A percentile compares a stretch with the other conserved stretches of the same genome.
Evolutionary conservation across 2,329 filamentous ascomycete genomes (phyloP).

Genomic region (Fusarium staphyleae): DNA sequence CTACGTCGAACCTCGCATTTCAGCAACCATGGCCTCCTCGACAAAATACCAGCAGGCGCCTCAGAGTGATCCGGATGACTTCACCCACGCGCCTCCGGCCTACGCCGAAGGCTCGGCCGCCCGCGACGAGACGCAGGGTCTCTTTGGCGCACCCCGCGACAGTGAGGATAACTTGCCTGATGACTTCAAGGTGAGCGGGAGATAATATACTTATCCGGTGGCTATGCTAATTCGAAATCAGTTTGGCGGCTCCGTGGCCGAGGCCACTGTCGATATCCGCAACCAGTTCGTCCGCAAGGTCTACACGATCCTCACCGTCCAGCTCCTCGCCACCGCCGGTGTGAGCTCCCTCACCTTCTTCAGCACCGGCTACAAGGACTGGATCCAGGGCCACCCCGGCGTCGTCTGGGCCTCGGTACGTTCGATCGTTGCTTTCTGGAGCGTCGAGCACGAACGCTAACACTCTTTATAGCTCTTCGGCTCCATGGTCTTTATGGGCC

Average conservation of each 20-base stretch:
- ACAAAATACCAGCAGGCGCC: constrained; percentile 85
- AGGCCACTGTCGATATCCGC: constrained; percentile 92
- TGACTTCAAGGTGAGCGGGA: constrained; percentile 81
- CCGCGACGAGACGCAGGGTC: constrained; percentile 61
- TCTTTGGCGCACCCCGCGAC: constrained; percentile 72
- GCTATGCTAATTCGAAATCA: constrained; percentile 45
- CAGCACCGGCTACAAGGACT: constrained; percentile 76
- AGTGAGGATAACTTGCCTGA: constrained; percentile 94
- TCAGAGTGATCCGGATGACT: constrained; percentile 86
- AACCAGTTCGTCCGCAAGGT: constrained; percentile 98
- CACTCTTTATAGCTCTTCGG: constrained; percentile 67
- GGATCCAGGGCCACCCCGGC: constrained; percentile 85
- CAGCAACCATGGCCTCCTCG: constrained; percentile 71
- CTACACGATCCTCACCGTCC: constrained; percentile 95
- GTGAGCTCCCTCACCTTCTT: constrained; percentile 88
- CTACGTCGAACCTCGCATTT: too few relatives aligned
- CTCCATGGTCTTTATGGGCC: constrained; percentile 81
- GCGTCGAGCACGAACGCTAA: constrained; percentile 23
- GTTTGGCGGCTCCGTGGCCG: constrained; percentile 92
- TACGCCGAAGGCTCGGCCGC: constrained; percentile 68
- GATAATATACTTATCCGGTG: neutral
- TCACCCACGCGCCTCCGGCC: constrained; percentile 81
- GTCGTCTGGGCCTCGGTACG: constrained; percentile 83
- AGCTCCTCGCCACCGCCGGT: constrained; percentile 83
- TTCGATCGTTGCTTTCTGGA: constrained; percentile 14